phyloP scores from a whole-genome alignment of 1,139 yeast species.

The Meyerozyma smithsonii region DNA sequence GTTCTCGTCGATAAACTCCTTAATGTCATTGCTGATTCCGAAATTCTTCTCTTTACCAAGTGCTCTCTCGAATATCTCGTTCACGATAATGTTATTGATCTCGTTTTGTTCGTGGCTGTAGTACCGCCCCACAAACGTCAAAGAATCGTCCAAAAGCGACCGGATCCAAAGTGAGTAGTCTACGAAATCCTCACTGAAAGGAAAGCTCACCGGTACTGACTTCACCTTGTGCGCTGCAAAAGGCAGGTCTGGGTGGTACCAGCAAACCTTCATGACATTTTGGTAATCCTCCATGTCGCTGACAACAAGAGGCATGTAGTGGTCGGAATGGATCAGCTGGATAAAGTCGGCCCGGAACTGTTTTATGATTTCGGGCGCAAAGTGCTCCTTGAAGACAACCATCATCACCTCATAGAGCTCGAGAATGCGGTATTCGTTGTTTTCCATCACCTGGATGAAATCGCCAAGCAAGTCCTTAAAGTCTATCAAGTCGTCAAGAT shows the following conservation, averaged over 20 bases:
- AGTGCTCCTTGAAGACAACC: constrained; percentile 52
- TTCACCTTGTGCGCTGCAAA: constrained; percentile 34
- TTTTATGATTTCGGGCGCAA: constrained; percentile 50
- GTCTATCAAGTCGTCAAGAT: constrained; percentile 28
- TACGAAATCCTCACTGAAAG: constrained; percentile 86
- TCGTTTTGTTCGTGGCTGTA: constrained; percentile 48
- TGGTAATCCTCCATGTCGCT: constrained; percentile 57
- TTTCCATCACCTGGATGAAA: constrained; percentile 74
- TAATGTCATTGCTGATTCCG: constrained; percentile 65
- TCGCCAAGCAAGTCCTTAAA: constrained; percentile 61
- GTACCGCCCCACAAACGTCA: constrained; percentile 61
- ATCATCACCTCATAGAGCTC: constrained; percentile 63
- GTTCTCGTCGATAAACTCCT: constrained; percentile 52
- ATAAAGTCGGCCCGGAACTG: constrained; percentile 61
- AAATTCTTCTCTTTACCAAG: constrained; percentile 47
- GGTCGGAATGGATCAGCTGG: constrained; percentile 68
- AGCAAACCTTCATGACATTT: constrained; percentile 57
- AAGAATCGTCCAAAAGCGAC: constrained; percentile 57
- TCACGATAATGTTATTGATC: constrained; percentile 45
- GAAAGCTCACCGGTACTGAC: constrained; percentile 65
- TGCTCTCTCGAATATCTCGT: constrained; percentile 63
- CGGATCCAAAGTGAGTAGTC: constrained; percentile 76
- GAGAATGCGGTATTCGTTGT: constrained; percentile 56
- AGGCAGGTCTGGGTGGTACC: constrained; percentile 58
- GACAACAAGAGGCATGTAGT: constrained; percentile 81